Evolutionary conservation across 140 eudicot genomes (phyloP).

Genomic region (Cichorium intybus): DNA sequence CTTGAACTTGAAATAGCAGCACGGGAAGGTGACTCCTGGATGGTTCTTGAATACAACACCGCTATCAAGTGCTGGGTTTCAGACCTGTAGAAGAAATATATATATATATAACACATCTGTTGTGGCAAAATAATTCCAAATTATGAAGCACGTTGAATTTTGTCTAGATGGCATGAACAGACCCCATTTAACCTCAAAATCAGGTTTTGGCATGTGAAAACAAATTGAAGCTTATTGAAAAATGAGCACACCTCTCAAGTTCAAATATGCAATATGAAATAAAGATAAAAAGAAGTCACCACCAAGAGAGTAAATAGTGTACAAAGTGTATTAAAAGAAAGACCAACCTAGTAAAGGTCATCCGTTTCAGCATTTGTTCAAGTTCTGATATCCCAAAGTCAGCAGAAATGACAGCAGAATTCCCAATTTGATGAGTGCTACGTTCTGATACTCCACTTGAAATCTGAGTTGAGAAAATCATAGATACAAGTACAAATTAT

Average conservation of each 20-base stretch:
- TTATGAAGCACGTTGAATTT: too few species aligned
- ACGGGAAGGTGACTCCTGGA: slow-evolving; percentile 15
- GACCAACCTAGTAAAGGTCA: slow-evolving; percentile 57
- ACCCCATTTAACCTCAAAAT: too few species aligned
- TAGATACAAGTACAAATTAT: too few species aligned
- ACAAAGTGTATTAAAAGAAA: neutral
- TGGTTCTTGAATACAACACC: slow-evolving; percentile 40
- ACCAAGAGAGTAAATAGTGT: too few species aligned
- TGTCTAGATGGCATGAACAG: too few species aligned
- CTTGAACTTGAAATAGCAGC: slow-evolving; percentile 21
- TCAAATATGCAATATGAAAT: too few species aligned
- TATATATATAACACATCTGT: too few species aligned
- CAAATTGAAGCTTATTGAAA: too few species aligned
- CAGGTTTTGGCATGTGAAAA: too few species aligned
- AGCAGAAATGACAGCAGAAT: neutral
- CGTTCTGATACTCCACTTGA: slow-evolving; percentile 22
- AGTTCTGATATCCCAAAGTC: slow-evolving; percentile 43
- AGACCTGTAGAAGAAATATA: slow-evolving; percentile 22
- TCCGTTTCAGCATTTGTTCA: slow-evolving; percentile 52
- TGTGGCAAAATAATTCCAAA: too few species aligned
- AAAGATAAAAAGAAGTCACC: too few species aligned
- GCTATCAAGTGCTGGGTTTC: slow-evolving; percentile 45
- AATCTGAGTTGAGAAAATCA: neutral
- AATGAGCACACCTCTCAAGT: too few species aligned
- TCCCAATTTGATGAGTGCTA: slow-evolving; percentile 5